A percentile compares a stretch with the other conserved stretches of the same genome.
Evolutionary conservation across 2,329 filamentous ascomycete species (phyloP).

Genomic region (Albifimbria verrucaria): DNA sequence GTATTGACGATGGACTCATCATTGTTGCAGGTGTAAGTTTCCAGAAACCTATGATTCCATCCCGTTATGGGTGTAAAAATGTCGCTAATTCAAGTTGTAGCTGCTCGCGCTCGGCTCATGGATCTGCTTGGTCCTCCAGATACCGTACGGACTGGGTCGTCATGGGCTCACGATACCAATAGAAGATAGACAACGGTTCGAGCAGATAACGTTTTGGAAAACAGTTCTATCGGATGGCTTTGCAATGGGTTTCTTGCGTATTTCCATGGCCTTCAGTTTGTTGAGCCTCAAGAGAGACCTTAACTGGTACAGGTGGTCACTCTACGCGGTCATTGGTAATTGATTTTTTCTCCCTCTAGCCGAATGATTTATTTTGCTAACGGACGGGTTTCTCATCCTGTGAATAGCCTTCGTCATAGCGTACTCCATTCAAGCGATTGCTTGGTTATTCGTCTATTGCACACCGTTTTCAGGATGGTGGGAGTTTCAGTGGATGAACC

Average conservation of each 20-base stretch:
- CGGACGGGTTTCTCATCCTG: not conserved
- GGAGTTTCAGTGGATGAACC: slow-evolving; percentile 21
- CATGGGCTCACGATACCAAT: slow-evolving; percentile 10
- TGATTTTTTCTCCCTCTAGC: not conserved
- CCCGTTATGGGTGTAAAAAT: not conserved
- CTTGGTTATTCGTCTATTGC: slow-evolving; percentile 20
- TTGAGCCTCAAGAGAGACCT: slow-evolving; percentile 16
- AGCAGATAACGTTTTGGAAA: slow-evolving; percentile 18
- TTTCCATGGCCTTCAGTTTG: slow-evolving; percentile 17
- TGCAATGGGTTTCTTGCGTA: slow-evolving; percentile 16
- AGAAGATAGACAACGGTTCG: slow-evolving; percentile 12
- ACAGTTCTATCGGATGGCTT: slow-evolving; percentile 17
- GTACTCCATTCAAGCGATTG: slow-evolving; percentile 16
- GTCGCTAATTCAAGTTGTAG: not conserved
- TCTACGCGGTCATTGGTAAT: slow-evolving; percentile 16
- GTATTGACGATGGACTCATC: slow-evolving; percentile 24
- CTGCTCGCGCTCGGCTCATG: slow-evolving; percentile 14
- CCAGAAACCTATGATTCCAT: not conserved
- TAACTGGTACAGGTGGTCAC: slow-evolving; percentile 17
- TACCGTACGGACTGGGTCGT: slow-evolving; percentile 17
- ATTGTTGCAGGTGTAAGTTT: slow-evolving; percentile 17
- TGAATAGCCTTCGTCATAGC: slow-evolving; percentile 11
- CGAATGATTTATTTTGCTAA: slow-evolving; percentile 12
- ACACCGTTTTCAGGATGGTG: slow-evolving; percentile 20
- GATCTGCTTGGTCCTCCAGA: slow-evolving; percentile 18